Base-by-base conservation (phyloP, 805 yeast genomes). In the Pichia scutulata region DNA sequence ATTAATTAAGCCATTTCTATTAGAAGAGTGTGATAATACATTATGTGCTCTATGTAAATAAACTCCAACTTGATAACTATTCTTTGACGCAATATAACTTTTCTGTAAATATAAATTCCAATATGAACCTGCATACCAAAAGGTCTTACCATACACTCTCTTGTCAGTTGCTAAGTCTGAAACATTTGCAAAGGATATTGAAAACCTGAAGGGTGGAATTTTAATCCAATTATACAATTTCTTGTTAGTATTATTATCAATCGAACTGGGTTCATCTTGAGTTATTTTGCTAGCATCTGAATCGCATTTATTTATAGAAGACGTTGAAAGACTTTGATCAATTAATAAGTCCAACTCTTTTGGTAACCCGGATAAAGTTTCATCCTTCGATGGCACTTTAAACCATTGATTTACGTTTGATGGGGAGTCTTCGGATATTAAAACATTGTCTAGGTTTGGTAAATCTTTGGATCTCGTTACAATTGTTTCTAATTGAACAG, bases 101-200 rank as follows among this genome's bases (percentile, higher is more conserved):
- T 76, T 78, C 51, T 78, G 82, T 30, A 77, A 64, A 57, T 78
- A 78, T 9, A 78, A 60, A 54, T 76, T 77, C 83, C 83, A 78
- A 55, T 73, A 76, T 12, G 82, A 76, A 0, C 83, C 83, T n/a
- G 81, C 81, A 57, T 77, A 78, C 81, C 82, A 78, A 33, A 76
- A 65, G 0, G 80, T 72, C 51, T 73, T 71, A 10, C 78, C 74
- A 55, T 78, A 78, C 1, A 75, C 74, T 41, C 82, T 63, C 55
- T 70, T 73, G 18, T 72, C 77, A 1, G 73, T 68, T 16, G 66
- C 61, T 18, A 78, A 63, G 13, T 70, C 70, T 3, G 76, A 70
- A 2, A 78, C 71, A 47, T 75, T 70, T 9, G 73, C 69, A 60
- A 78, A 78, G 4, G 78, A 75, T 45, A 77, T 70, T 0, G 81